Percentiles rank a stretch among this genome's conserved stretches.
Conservation (phyloP, 768 basidiomycete species). For the Boletus bicolor region DNA sequence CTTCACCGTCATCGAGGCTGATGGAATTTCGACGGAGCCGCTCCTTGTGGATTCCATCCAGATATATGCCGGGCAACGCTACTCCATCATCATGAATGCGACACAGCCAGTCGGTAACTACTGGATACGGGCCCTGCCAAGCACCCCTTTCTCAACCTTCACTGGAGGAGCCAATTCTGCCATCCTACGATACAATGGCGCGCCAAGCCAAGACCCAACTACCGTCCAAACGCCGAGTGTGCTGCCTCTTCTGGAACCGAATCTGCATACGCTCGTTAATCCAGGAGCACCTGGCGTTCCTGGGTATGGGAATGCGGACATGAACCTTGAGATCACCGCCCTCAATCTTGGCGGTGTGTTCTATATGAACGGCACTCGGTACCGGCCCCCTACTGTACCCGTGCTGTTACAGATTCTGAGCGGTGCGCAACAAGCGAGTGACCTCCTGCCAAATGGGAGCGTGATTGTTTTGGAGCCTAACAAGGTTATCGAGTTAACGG, state of each 20-base stretch:
- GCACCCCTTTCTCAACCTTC: constrained; percentile 18
- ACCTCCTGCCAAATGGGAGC: constrained; percentile 26
- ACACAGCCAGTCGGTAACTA: constrained; percentile 48
- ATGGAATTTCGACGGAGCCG: constrained; percentile 41
- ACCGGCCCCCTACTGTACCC: constrained; percentile 34
- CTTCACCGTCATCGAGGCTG: constrained; percentile 42
- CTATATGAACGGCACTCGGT: constrained; percentile 15
- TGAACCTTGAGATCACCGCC: constrained; percentile 28
- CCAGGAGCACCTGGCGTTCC: constrained; percentile 39
- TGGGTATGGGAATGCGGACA: constrained; percentile 39
- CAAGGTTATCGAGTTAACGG: constrained; percentile 29
- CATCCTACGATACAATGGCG: constrained; percentile 50
- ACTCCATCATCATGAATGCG: constrained; percentile 43
- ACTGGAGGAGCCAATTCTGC: constrained; percentile 49
- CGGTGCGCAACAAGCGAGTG: constrained; percentile 34
- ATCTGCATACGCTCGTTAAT: constrained; percentile 23
- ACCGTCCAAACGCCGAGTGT: constrained; percentile 27
- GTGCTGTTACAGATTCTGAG: constrained; percentile 45
- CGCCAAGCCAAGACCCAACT: constrained; percentile 37
- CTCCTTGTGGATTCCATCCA: constrained; percentile 39
- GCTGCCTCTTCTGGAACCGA: constrained; percentile 31
- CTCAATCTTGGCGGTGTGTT: constrained; percentile 6
- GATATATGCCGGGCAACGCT: constrained; percentile 35
- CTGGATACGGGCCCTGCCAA: constrained; percentile 47
- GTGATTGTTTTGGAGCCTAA: constrained; percentile 26